Evolutionary conservation across 805 yeast species (phyloP).

Genomic region (Barnettozyma salicaria): DNA sequence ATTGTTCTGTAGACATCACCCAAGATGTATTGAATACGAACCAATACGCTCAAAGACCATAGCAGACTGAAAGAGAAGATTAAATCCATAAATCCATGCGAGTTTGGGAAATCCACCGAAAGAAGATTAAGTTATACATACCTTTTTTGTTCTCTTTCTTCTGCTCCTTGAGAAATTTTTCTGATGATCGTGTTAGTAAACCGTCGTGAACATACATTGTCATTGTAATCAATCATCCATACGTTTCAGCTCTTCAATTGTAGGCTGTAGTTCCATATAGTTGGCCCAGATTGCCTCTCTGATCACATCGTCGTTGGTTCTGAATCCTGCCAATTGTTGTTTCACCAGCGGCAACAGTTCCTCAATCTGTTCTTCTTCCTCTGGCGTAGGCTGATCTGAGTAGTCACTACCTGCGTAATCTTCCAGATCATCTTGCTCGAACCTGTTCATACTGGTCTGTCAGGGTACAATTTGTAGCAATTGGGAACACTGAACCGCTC

Average conservation of each 20-base stretch:
- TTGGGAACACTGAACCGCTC: too few species aligned
- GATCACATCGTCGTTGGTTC: conserved; percentile 43
- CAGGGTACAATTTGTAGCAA: neutral
- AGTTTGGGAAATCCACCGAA: too few species aligned
- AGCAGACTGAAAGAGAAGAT: neutral
- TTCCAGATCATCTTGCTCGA: conserved; percentile 26
- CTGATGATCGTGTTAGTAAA: conserved; percentile 4
- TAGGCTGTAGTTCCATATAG: conserved; percentile 47
- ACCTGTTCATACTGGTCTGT: conserved; percentile 10
- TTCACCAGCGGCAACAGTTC: conserved; percentile 39
- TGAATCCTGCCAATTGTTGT: conserved; percentile 31
- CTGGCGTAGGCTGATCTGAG: conserved; percentile 32
- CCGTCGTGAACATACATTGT: neutral
- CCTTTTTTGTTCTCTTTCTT: conserved; percentile 27
- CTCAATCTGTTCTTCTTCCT: conserved; percentile 36
- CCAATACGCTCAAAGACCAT: neutral
- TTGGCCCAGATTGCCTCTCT: conserved; percentile 55
- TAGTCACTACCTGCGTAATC: conserved; percentile 27
- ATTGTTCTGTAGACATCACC: too few species aligned
- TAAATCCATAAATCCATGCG: conserved; percentile 1
- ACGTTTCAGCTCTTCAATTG: conserved; percentile 43
- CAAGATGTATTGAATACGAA: too few species aligned
- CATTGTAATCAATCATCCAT: conserved; percentile 23
- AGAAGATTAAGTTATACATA: too few species aligned
- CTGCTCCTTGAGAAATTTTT: neutral